Evolutionary conservation across 1,139 yeast species (phyloP).

Genomic region (Komagataea norvegica): DNA sequence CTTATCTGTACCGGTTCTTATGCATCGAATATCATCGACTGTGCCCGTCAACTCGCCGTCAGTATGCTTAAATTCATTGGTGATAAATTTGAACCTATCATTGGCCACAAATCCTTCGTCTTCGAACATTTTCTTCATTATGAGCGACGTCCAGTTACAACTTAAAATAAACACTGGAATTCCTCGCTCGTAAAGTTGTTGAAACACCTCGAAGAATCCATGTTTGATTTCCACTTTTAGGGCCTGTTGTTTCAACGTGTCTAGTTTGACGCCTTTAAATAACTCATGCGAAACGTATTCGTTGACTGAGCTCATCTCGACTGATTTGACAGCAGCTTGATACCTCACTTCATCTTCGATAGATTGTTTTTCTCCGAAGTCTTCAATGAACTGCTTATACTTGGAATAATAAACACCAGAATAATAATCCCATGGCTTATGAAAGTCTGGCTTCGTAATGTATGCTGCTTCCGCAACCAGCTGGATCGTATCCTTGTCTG

Average conservation of each 20-base stretch:
- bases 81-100: conserved; percentile 30
- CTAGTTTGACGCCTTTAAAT: conserved; percentile 41
- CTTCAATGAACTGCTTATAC: conserved; percentile 28
- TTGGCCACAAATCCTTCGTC: conserved; percentile 31
- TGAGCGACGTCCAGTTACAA: conserved; percentile 58
- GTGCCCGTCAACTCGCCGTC: conserved; percentile 38
- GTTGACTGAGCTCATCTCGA: conserved; percentile 49
- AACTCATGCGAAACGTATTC: conserved; percentile 39
- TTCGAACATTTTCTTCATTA: conserved; percentile 42
- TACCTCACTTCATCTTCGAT: conserved; percentile 38
- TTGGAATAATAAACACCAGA: conserved; percentile 41
- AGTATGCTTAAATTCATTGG: conserved; percentile 48
- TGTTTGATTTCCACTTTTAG: conserved; percentile 36
- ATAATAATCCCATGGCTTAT: conserved; percentile 43
- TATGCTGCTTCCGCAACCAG: conserved; percentile 51
- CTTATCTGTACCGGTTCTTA: conserved; percentile 60
- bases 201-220: conserved; percentile 41
- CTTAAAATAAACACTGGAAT: conserved; percentile 49
- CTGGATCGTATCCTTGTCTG: conserved; percentile 51
- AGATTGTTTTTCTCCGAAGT: conserved; percentile 27
- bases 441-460: conserved; percentile 32
- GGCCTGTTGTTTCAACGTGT: conserved; percentile 35
- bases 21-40: conserved; percentile 26
- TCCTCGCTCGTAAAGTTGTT: conserved; percentile 22
- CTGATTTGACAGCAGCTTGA: conserved; percentile 40